Evolutionary conservation across 139 green algal species (phyloP).

Genomic region (Edaphochlamys debaryana): DNA sequence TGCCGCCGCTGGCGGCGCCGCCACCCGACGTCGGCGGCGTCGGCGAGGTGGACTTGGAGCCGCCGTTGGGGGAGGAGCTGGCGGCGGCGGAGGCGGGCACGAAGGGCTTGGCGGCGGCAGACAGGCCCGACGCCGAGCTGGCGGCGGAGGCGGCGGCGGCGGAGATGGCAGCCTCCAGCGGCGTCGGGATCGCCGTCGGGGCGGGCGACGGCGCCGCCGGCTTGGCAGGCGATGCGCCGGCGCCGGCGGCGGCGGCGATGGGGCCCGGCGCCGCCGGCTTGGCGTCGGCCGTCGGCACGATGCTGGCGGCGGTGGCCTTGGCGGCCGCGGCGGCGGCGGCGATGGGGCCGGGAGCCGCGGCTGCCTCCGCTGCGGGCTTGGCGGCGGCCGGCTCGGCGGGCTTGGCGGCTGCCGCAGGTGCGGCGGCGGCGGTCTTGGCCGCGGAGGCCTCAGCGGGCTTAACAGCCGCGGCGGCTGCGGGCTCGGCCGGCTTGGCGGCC

Average conservation of each 20-base stretch:
- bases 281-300: neutral
- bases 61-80: neutral
- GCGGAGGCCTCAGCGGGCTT: neutral
- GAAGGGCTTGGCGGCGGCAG: conserved; percentile 21
- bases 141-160: neutral
- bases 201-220: neutral
- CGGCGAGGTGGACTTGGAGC: neutral
- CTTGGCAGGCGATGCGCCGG: neutral
- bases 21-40: neutral
- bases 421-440: neutral
- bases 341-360: neutral
- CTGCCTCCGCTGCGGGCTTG: no score
- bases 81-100: neutral
- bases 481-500: neutral
- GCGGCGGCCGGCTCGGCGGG: neutral
- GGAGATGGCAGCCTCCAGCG: neutral
- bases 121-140: neutral
- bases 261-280: neutral
- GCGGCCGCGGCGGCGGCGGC: neutral
- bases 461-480: neutral
- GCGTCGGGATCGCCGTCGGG: no score
- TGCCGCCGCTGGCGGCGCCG: no score
- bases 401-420: neutral
- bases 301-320: neutral
- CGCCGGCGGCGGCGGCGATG: neutral